Base-by-base conservation (phyloP, 2,329 filamentous ascomycete species). In the Purpureocillium takamizusanense region DNA sequence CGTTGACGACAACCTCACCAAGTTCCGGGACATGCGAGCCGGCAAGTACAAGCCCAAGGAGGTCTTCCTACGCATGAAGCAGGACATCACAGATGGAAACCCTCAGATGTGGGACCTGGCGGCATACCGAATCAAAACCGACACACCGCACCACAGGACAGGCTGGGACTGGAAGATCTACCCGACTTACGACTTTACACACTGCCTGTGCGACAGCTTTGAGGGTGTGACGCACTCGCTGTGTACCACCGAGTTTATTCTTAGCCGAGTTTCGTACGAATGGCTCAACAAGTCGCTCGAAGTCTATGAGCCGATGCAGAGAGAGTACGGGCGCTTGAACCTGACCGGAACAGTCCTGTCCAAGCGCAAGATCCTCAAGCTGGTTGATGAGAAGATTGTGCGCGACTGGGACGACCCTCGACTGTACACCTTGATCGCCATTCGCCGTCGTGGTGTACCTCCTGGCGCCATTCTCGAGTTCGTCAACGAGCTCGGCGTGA, bases 81-180 rank as follows among this genome's bases (percentile, higher is more conserved):
- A 94, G 70, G 76, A 87, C 46, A 86, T 86, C 45, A 76, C 77
- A 36, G 81, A 83, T 51, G 81, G 83, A 23, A 95, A 95, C 58
- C 88, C 89, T 7, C 86, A 94, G 62, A 89, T 95, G 85, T 95
- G 90, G 90, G 90, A 97, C 68, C 65, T 95, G 38, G 85, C 86
- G 2, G 90, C 90, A 13, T 97, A 95, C 62, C 79, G 90, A 43
- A 81, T 97, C 44, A 76, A 83, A 52, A 79, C 85, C 31, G 64
- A 76, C 41, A 70, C 70, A 43, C 72, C 79, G 32, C 87, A 94
- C 57, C 79, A 86, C 60, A 76, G 86, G 28, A 94, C 89, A 0
- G 86, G 85, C 23, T 69, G 76, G 46, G 79, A 83, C 55, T 97
- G 89, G 88, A 83, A 80, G 60, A 94, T 95, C 46, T 95, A 95